Conservation (phyloP, 345 rosid genomes). For the Citrus mangshanensis region DNA sequence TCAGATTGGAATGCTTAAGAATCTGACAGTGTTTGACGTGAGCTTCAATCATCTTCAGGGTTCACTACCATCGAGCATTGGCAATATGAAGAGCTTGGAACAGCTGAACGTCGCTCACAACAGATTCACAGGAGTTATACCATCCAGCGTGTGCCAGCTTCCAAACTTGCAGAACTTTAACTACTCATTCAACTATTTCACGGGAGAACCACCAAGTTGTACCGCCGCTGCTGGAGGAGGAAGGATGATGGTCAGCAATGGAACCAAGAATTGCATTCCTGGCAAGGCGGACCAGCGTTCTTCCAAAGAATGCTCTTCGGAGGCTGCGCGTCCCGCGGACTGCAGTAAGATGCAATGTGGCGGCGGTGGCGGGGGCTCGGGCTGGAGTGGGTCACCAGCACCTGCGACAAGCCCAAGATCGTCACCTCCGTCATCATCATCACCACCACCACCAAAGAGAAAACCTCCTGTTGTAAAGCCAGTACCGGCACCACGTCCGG, state of each 20-base stretch:
- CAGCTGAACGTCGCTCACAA: constrained; percentile 65
- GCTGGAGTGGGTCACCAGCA: constrained; percentile 13
- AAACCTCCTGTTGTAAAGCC: constrained; percentile 33
- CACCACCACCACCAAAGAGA: constrained; percentile 17
- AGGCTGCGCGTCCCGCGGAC: constrained; percentile 51
- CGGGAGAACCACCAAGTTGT: constrained; percentile 58
- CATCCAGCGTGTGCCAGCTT: constrained; percentile 49
- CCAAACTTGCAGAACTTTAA: constrained; percentile 61
- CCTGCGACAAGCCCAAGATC: neutral
- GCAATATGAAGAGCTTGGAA: constrained; percentile 64
- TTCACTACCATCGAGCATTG: constrained; percentile 44
- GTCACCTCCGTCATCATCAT: constrained; percentile 28
- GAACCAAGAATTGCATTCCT: constrained; percentile 47
- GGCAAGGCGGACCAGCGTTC: constrained; percentile 51
- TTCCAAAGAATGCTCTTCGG: constrained; percentile 47
- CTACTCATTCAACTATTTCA: constrained; percentile 60
- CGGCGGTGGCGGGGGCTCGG: constrained; percentile 10
- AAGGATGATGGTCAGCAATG: constrained; percentile 18
- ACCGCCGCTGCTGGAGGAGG: constrained; percentile 31
- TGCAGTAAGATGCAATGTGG: constrained; percentile 56
- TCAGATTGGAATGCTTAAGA: constrained; percentile 54
- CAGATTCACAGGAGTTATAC: constrained; percentile 55
- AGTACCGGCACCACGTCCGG: constrained; percentile 27
- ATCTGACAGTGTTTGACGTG: constrained; percentile 61
- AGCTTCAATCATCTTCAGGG: constrained; percentile 59